phyloP scores from a whole-genome alignment of 129 eudicot genomes.

The Escallonia herrerae region DNA sequence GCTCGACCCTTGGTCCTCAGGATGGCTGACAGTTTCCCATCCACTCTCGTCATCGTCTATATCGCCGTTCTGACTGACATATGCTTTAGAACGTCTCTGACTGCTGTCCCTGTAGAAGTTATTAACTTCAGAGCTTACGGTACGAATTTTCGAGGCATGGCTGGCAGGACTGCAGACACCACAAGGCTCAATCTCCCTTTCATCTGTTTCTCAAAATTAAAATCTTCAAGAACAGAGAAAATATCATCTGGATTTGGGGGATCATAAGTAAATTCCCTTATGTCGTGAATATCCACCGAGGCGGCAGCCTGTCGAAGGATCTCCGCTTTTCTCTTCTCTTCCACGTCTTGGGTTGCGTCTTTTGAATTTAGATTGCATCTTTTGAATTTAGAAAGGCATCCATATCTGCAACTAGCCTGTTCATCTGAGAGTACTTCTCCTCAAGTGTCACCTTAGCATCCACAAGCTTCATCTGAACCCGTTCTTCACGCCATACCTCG shows the following conservation, averaged over 20 bases:
- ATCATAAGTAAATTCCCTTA: conserved; percentile 68
- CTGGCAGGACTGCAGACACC: conserved; percentile 30
- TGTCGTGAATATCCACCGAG: conserved; percentile 52
- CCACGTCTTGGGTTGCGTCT: conserved; percentile 23
- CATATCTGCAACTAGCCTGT: conserved; percentile 37
- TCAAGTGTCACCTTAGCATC: conserved; percentile 87
- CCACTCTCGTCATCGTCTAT: conserved; percentile 78
- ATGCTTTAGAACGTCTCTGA: conserved; percentile 24
- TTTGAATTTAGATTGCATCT: conserved; percentile 42
- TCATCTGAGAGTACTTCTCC: conserved; percentile 73
- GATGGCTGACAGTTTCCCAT: conserved; percentile 90
- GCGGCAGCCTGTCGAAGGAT: conserved; percentile 42
- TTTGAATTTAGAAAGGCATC: conserved; percentile 57
- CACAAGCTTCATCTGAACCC: conserved; percentile 87
- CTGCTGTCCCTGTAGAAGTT: conserved; percentile 17
- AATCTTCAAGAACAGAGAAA: conserved; percentile 65
- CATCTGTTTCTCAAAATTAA: conserved; percentile 53
- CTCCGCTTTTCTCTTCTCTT: conserved; percentile 52
- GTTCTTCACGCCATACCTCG: conserved; percentile 98
- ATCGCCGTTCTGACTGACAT: conserved; percentile 35
- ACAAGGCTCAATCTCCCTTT: conserved; percentile 43
- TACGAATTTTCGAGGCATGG: conserved; percentile 27
- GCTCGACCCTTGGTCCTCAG: conserved; percentile 76
- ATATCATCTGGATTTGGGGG: conserved; percentile 75
- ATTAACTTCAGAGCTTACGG: conserved; percentile 29